phyloP scores from a whole-genome alignment of 2,329 filamentous ascomycete species.

The Fusarium coicis region DNA sequence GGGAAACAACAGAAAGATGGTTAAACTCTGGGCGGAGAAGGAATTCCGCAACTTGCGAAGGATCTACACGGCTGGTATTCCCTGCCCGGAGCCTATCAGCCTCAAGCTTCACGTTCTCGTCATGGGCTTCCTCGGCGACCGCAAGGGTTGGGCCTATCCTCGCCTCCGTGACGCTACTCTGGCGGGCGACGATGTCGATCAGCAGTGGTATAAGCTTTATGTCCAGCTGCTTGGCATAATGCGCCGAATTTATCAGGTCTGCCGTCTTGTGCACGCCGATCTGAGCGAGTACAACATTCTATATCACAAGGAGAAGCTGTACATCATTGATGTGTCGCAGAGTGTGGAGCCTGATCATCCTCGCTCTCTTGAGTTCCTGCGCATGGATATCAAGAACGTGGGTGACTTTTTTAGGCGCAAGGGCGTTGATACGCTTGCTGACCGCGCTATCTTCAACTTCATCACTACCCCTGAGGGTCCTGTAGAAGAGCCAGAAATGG shows the following conservation, averaged over 20 bases:
- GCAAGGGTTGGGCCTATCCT: constrained; percentile 87
- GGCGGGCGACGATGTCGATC: constrained; percentile 71
- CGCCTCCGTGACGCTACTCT: constrained; percentile 88
- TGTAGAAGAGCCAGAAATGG: constrained; percentile 70
- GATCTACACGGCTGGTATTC: constrained; percentile 84
- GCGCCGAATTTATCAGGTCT: constrained; percentile 92
- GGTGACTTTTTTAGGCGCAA: constrained; percentile 91
- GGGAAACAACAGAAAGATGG: constrained; percentile 94
- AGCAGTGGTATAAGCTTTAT: constrained; percentile 83
- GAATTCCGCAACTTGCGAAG: constrained; percentile 94
- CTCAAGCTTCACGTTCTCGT: constrained; percentile 94
- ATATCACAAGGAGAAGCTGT: constrained; percentile 83
- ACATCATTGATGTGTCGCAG: constrained; percentile 97
- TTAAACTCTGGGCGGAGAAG: constrained; percentile 98
- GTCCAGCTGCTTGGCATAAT: constrained; percentile 87
- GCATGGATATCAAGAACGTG: constrained; percentile 99
- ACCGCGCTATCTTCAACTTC: constrained; percentile 86
- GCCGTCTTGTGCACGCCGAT: constrained; percentile 93
- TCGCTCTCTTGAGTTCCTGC: constrained; percentile 88
- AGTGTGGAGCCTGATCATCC: constrained; percentile 98
- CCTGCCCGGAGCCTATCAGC: constrained; percentile 88
- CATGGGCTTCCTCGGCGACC: constrained; percentile 92
- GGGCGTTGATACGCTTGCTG: constrained; percentile 82
- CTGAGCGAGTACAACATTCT: constrained; percentile 98
- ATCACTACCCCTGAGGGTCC: constrained; percentile 73